Percentiles rank a stretch among this genome's conserved stretches.
These are phyloP conservation scores for Psilocybe cyanescens DNA, from an alignment of 768 basidiomycete genomes.

Conservation along the genomic window DNA sequence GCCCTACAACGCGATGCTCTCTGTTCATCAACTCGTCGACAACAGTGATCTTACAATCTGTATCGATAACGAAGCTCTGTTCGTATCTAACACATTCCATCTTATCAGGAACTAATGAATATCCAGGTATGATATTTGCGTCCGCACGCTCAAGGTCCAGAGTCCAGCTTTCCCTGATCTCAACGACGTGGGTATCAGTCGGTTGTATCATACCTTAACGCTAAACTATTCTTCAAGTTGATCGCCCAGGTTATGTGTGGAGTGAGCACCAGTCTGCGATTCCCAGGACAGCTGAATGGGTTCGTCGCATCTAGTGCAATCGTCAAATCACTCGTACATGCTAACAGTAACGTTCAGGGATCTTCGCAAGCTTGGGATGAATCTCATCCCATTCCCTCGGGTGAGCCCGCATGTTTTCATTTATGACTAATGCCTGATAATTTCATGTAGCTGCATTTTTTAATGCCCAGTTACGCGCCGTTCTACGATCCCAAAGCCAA, in stretches of 20 bases:
- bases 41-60: slow-evolving; percentile 84
- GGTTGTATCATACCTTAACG: background rate
- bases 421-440: background rate
- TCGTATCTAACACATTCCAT: slow-evolving; percentile 23
- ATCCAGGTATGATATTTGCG: slow-evolving; percentile 71
- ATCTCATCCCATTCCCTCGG: slow-evolving; percentile 95
- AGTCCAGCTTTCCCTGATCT: slow-evolving; percentile 67
- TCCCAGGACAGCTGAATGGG: slow-evolving; percentile 95
- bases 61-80: slow-evolving; percentile 89
- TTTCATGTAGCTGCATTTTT: slow-evolving; percentile 80
- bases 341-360: slow-evolving; percentile 50
- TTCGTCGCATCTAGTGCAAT: slow-evolving; percentile 30
- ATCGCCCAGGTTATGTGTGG: slow-evolving; percentile 94
- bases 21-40: slow-evolving; percentile 88
- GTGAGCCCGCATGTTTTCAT: slow-evolving; percentile 40
- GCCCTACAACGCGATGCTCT: slow-evolving; percentile 87
- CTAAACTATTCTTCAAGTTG: slow-evolving; percentile 42
- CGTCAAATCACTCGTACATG: background rate
- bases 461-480: slow-evolving; percentile 95
- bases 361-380: slow-evolving; percentile 89
- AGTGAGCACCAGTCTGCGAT: slow-evolving; percentile 88
- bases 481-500: slow-evolving; percentile 71
- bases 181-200: slow-evolving; percentile 56
- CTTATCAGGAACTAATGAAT: background rate
- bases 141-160: slow-evolving; percentile 66